Evolutionary conservation across 768 basidiomycete genomes (phyloP).

Genomic region (Baorangia bicolor): DNA sequence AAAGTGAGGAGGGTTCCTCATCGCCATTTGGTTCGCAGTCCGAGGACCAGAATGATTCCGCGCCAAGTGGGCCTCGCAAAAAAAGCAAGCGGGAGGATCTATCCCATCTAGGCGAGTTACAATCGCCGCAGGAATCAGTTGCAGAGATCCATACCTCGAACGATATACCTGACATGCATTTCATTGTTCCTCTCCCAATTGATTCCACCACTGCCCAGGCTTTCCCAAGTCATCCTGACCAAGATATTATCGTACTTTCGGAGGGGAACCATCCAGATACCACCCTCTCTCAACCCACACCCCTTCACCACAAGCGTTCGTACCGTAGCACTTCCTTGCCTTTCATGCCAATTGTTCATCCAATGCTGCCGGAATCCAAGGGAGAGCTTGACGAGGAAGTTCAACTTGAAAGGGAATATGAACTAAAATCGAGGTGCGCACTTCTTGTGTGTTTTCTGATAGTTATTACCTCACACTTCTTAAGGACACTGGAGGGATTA

Average conservation of each 20-base stretch:
- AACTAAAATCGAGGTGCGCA: conserved; percentile 34
- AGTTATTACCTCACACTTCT: background rate
- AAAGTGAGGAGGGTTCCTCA: conserved; percentile 49
- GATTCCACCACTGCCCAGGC: background rate
- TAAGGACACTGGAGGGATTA: conserved; percentile 60
- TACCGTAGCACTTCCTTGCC: conserved; percentile 40
- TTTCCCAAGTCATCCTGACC: background rate
- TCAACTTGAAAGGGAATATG: conserved; percentile 52
- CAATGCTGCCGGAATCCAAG: conserved; percentile 36
- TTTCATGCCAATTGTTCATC: conserved; percentile 15
- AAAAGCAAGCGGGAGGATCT: conserved; percentile 18
- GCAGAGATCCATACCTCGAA: conserved; percentile 9
- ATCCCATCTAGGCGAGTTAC: conserved; percentile 27
- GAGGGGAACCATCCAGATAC: background rate
- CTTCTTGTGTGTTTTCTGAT: background rate
- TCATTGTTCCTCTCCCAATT: conserved; percentile 1
- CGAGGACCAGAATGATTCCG: conserved; percentile 37
- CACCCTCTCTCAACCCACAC: background rate
- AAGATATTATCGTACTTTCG: conserved; percentile 1
- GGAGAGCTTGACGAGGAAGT: conserved; percentile 47
- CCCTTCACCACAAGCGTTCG: conserved; percentile 4
- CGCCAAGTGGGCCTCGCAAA: conserved; percentile 14
- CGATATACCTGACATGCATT: conserved; percentile 5
- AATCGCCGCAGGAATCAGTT: conserved; percentile 12
- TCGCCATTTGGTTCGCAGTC: conserved; percentile 48